Base-by-base conservation (phyloP, 345 rosid species). In the Aquilaria malaccensis region DNA sequence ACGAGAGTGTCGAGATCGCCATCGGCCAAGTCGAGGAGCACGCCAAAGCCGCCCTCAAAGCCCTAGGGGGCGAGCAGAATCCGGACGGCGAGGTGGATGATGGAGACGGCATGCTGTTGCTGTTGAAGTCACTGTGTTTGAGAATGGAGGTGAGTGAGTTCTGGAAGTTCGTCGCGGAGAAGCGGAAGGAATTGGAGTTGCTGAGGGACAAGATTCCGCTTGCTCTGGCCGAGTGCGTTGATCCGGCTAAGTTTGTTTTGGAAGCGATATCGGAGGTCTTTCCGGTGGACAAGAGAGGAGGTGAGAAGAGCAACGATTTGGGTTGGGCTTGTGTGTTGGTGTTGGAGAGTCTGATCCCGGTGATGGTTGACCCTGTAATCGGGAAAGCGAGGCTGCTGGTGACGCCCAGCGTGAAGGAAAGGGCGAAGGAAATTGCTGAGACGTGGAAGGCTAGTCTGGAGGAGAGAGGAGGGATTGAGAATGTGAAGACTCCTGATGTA, bases 291-390 rank as follows among this genome's bases (percentile, higher is more conserved):
- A 86, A 79, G 62, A 78, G 95, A n/a, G 82, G 63, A 57, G 70
- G 67, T 5, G 81, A 73, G 62, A 64, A 68, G 50, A 74, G 71
- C 41, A 88, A 85, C 22, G 99, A 94, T 74, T 79, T 82, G 33
- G 97, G 96, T 13, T 94, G 99, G 99, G 97, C 99, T 32, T 94
- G 99, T 53, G 99, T 94, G 14, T 67, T 94, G 81, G 74, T 83
- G 55, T 73, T 94, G 0, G 99, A 90, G 84, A 85, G 96, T 48
- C 75, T 94, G 77, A 82, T 89, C 50, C 93, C 97, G 12, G 97
- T 88, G 47, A 70, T 85, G 72, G 83, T 94, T 4, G 99, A 90
- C 65, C 99, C 99, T 0, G 89, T 89, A 70, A 83, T 94, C 0
- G 99, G 96, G 33, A 94, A 82, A 56, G 70, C 85, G 4, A 69